Base-by-base conservation (phyloP, 2,329 filamentous ascomycete genomes). In the Penicillium sp. region DNA sequence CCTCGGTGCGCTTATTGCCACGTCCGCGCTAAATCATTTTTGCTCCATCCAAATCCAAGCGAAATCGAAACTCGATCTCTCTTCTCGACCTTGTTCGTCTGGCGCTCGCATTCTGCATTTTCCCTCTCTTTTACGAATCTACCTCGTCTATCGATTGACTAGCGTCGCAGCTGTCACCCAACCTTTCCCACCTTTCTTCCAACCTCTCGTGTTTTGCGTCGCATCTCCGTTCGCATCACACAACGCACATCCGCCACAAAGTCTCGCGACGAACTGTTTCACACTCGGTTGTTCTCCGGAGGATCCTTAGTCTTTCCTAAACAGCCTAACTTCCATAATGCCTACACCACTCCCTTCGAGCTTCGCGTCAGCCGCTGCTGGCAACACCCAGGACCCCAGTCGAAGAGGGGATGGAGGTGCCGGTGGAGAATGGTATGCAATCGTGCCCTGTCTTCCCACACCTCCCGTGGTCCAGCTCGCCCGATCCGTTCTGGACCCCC, bases 321-420 rank as follows among this genome's bases (percentile, higher is more conserved):
- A 50, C 47, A 56, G 37, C 54, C 52, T 54, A 49, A 53, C 48
- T 55, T 53, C 49, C 62, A 72, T 60, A 64, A 80, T 89, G 86
- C 81, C 86, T 75, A 82, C 84, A 69, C 84, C 87, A 75, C 81
- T 89, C 71, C 84, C 86, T 64, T 89, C 87, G 63, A 90, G 86
- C 78, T 91, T 91, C 75, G 87, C 87, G 69, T 89, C 87, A 67
- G 87, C 87, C 64, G 87, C 87, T 61, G 87, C 87, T 69, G 87
- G 87, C 71, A 86, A 88, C 71, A 84, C 79, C 63, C 75, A 71
- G 77, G 68, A 83, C 69, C 73, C 81, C 81, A 70, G 79, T 78
- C 74, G 73, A 72, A 73, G 81, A 78, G 68, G 74, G 70, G 70
- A 82, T 79, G 73, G 76, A 69, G 64, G 81, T 69, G 74, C 75